Evolutionary conservation across 2,329 filamentous ascomycete genomes (phyloP).

Genomic region (Colletotrichum lupini): DNA sequence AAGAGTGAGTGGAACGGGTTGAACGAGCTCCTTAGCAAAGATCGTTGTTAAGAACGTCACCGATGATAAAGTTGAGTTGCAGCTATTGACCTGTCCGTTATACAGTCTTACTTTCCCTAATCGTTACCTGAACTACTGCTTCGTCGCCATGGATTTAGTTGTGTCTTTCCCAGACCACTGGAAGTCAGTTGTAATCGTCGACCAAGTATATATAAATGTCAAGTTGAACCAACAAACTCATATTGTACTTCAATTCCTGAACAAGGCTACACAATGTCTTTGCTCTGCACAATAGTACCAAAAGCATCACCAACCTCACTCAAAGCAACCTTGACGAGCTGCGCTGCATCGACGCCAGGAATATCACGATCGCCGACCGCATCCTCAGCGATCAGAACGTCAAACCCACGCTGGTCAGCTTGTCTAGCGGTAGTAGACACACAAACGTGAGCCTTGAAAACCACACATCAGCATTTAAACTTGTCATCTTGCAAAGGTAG

Average conservation of each 20-base stretch:
- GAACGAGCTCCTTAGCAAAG: too few species aligned
- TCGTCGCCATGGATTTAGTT: too few species aligned
- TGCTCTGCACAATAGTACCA: slow-evolving; percentile 64
- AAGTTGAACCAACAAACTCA: too few species aligned
- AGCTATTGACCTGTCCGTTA: rapidly evolving
- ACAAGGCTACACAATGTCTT: slow-evolving; percentile 37
- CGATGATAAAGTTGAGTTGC: too few species aligned
- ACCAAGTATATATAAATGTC: too few species aligned
- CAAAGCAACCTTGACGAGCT: slow-evolving; percentile 62
- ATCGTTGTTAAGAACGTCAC: too few species aligned
- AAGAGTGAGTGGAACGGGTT: too few species aligned
- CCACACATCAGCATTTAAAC: not conserved
- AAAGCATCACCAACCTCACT: slow-evolving; percentile 72
- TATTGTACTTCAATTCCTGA: not conserved
- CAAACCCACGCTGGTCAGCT: slow-evolving; percentile 69
- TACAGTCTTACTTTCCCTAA: too few species aligned
- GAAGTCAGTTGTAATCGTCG: too few species aligned
- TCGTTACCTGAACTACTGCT: too few species aligned
- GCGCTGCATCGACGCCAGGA: slow-evolving; percentile 67
- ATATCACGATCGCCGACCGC: slow-evolving; percentile 75
- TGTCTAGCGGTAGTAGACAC: slow-evolving; percentile 72
- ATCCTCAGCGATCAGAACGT: slow-evolving; percentile 71
- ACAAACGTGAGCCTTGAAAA: slow-evolving; percentile 70
- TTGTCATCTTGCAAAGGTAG: too few species aligned
- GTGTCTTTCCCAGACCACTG: too few species aligned